Percentiles rank a stretch among this genome's conserved stretches.
Conservation (phyloP, 1,139 yeast genomes). For the Oligophagozyma castellii region DNA sequence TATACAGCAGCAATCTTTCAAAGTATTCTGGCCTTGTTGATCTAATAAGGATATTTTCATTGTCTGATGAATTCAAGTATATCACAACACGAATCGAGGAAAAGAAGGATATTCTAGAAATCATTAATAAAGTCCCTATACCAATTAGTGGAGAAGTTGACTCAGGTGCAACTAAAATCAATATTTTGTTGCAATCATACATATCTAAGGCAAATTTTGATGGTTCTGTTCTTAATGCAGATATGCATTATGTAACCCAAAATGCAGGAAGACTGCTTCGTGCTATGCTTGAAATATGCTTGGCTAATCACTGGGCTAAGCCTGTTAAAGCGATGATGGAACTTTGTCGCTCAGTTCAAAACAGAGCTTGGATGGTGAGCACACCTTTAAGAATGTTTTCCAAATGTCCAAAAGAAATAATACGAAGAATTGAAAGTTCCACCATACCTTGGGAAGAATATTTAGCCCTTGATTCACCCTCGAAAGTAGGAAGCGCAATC, state of each 20-base stretch:
- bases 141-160: conserved; percentile 65
- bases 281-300: conserved; percentile 71
- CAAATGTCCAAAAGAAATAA: conserved; percentile 51
- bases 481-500: conserved; percentile 72
- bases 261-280: conserved; percentile 82
- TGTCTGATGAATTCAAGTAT: conserved; percentile 73
- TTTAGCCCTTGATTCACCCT: conserved; percentile 38
- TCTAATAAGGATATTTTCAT: conserved; percentile 58
- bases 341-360: conserved; percentile 69
- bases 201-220: conserved; percentile 63
- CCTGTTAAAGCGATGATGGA: conserved; percentile 46
- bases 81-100: conserved; percentile 85
- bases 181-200: conserved; percentile 69
- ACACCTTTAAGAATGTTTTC: conserved; percentile 81
- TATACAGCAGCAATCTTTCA: conserved; percentile 46
- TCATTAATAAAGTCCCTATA: conserved; percentile 67
- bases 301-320: conserved; percentile 60
- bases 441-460: conserved; percentile 75
- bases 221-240: conserved; percentile 86
- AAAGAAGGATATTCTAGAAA: conserved; percentile 54
- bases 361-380: conserved; percentile 70
- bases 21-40: conserved; percentile 64
- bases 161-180: conserved; percentile 70
- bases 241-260: conserved; percentile 86
- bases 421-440: conserved; percentile 65